These are phyloP conservation scores for Podaxis sp. DNA, from an alignment of 768 basidiomycete genomes.

Conservation along the genomic window DNA sequence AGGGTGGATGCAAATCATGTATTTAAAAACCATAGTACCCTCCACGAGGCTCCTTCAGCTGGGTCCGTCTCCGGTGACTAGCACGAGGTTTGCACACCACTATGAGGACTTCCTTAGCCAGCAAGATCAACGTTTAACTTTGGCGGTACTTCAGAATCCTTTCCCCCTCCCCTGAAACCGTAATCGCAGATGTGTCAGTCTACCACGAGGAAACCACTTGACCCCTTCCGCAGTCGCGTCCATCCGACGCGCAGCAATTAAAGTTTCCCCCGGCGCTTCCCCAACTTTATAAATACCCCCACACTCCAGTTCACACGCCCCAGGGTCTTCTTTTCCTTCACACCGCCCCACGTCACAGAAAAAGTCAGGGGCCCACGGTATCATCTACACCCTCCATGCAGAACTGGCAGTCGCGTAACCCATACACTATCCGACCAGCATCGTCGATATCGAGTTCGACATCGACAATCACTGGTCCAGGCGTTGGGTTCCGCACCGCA, in stretches of 20 bases:
- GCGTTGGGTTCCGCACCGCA: background rate
- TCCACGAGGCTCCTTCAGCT: too few species aligned
- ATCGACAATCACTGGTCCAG: slow-evolving; percentile 2
- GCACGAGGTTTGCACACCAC: too few species aligned
- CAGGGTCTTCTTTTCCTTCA: background rate
- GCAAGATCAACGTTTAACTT: too few species aligned
- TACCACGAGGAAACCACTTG: background rate
- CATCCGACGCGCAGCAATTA: background rate
- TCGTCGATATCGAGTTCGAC: slow-evolving; percentile 10
- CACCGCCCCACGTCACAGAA: background rate
- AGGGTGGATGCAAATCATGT: too few species aligned
- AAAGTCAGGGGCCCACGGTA: background rate
- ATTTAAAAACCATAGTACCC: too few species aligned
- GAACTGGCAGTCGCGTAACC: background rate
- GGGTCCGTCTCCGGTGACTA: too few species aligned
- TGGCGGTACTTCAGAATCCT: too few species aligned
- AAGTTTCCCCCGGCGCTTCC: background rate
- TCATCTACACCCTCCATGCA: background rate
- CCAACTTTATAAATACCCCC: background rate
- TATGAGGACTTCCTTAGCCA: too few species aligned
- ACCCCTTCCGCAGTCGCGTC: background rate
- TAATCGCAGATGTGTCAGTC: too few species aligned
- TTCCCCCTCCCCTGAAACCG: too few species aligned
- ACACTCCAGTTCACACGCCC: background rate
- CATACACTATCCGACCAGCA: background rate